These are phyloP conservation scores for Fusarium keratoplasticum DNA, from an alignment of 2,329 filamentous ascomycete species.

Conservation along the genomic window DNA sequence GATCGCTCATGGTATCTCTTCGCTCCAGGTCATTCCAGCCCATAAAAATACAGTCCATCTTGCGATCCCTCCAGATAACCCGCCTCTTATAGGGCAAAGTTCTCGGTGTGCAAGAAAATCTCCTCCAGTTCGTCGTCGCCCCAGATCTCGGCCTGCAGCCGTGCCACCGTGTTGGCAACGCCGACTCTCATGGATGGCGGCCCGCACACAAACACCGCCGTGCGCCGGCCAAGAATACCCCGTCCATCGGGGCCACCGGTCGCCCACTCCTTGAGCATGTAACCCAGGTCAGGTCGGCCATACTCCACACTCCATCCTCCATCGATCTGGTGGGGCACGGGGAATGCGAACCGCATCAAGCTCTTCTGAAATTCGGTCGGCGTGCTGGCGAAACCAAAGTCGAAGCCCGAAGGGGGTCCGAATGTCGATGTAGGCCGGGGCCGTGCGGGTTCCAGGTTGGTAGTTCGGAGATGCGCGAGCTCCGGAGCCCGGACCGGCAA, in stretches of 20 bases:
- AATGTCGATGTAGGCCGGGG: conserved; percentile 67
- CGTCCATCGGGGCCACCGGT: conserved; percentile 74
- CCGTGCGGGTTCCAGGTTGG: conserved; percentile 47
- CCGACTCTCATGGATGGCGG: conserved; percentile 88
- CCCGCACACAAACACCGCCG: conserved; percentile 93
- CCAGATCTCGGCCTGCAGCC: conserved; percentile 86
- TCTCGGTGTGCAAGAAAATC: conserved; percentile 94
- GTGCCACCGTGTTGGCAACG: conserved; percentile 86
- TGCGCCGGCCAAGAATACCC: conserved; percentile 80
- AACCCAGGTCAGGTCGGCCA: conserved; percentile 87
- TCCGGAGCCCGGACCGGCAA: conserved; percentile 60
- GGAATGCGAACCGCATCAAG: conserved; percentile 90
- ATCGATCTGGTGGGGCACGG: conserved; percentile 73
- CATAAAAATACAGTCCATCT: conserved; percentile 38
- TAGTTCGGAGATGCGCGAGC: conserved; percentile 67
- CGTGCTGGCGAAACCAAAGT: conserved; percentile 85
- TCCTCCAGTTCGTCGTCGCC: conserved; percentile 82
- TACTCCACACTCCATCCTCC: conserved; percentile 95
- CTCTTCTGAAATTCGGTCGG: conserved; percentile 91
- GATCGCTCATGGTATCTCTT: conserved; percentile 47
- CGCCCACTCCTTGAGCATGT: conserved; percentile 86
- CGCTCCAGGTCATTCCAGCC: conserved; percentile 14
- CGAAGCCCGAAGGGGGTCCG: conserved; percentile 72
- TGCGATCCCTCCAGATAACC: not conserved
- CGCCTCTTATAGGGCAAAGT: conserved; percentile 78